Evolutionary conservation across 768 basidiomycete genomes (phyloP), one percentile per base, ranked within the genome.

Genomic region (Pulveroboletus sp.): DNA sequence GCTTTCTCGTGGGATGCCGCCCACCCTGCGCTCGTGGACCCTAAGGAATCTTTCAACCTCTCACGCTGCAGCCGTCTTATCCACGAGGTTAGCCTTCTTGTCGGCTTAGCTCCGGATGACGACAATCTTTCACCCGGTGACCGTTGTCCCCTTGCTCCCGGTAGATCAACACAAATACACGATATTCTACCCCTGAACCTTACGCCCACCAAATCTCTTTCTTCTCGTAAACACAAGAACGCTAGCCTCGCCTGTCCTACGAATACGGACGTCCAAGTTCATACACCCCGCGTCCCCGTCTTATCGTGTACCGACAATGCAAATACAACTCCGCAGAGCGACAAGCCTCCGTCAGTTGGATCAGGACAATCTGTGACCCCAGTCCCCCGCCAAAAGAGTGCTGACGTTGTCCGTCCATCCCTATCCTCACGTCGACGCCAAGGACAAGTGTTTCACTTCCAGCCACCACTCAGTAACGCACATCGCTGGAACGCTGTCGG

Each of bases 51-150:
- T 40, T 28, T 17, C n/a, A 60, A 63, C 21, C 28, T 55, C 15
- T 54, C 56, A 2, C 57, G 55, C 33, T 69, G 48, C 26, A 68
- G 68, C 50, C 43, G 57, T 43, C 64, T 68, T 31, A 59, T 68
- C 28, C 59, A 62, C 14, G 68, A 69, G 27, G 64, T 69, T 14
- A 62, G 66, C 45, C 55, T 62, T 35, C 67, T 68, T 39, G 58
- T 69, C 12, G 68, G 66, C 18, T 43, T 68, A 17, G n/a, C 67
- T 6, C 15, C 50, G 1, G 64, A 66, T 1, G 48, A 64, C 15
- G 57, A 52, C 18, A 31, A 35, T 30, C 30, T 41, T n/a, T 39
- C 44, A 3, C 37, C 45, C 24, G 46, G 32, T 21, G 50, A 52
- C n/a, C n/a, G 6, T 31, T 37, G 30, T 39, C 41, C 46, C 24